These are phyloP conservation scores for Populus pruinosa DNA, from an alignment of 345 rosid genomes.

Conservation along the genomic window DNA sequence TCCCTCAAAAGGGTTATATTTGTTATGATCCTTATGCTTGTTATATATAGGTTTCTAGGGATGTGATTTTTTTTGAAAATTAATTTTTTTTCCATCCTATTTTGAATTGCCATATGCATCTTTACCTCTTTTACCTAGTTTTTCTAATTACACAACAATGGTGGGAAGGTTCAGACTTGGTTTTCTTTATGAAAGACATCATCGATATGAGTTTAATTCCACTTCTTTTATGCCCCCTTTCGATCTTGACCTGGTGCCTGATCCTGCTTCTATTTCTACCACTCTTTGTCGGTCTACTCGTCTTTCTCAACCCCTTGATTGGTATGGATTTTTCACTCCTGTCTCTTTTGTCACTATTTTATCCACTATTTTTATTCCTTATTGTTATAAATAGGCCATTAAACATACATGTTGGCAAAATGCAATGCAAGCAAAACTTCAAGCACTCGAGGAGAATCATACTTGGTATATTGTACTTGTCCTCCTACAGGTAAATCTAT, in stretches of 20 bases:
- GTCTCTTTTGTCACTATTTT: neutral
- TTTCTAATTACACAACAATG: neutral
- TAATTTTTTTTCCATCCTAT: neutral
- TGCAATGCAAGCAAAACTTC: too few relatives aligned
- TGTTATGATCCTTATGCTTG: neutral
- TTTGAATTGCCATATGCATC: neutral
- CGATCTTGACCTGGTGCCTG: too few relatives aligned
- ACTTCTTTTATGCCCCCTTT: too few relatives aligned
- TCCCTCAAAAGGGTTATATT: neutral
- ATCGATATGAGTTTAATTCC: too few relatives aligned
- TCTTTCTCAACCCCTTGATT: neutral
- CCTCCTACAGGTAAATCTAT: too few relatives aligned
- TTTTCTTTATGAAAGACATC: neutral
- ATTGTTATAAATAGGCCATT: too few relatives aligned
- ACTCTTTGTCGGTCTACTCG: too few relatives aligned
- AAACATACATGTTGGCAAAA: too few relatives aligned
- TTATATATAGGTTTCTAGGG: neutral
- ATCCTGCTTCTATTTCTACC: too few relatives aligned
- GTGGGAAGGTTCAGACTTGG: neutral
- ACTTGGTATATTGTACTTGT: too few relatives aligned
- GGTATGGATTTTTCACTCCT: neutral
- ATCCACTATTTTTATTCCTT: too few relatives aligned
- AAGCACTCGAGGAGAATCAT: too few relatives aligned
- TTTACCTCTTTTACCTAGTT: neutral
- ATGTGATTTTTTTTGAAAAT: conserved; percentile 5